Conservation (phyloP, 345 rosid genomes). For the Rhodomyrtus tomentosa region DNA sequence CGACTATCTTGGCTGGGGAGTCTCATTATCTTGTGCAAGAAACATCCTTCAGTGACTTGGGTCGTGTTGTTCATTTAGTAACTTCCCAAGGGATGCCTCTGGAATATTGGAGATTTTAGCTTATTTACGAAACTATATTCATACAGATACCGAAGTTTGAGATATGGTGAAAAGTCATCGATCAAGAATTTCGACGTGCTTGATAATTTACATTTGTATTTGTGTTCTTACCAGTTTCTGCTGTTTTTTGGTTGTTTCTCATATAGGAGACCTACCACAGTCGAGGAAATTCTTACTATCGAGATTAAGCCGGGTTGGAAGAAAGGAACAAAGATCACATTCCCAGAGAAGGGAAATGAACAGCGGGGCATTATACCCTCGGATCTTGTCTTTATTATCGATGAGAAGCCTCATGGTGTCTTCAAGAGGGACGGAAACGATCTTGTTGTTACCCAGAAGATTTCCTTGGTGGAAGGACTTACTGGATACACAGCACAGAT, state of each 20-base stretch:
- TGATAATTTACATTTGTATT: background rate
- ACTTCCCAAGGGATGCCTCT: background rate
- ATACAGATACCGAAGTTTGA: background rate
- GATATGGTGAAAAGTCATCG: background rate
- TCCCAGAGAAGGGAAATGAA: slow-evolving; percentile 71
- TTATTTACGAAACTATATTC: background rate
- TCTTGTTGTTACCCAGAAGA: slow-evolving; percentile 49
- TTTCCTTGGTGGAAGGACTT: slow-evolving; percentile 70
- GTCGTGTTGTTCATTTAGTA: background rate
- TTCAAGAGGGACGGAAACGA: slow-evolving; percentile 89
- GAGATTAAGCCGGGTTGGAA: slow-evolving; percentile 88
- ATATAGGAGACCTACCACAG: slow-evolving; percentile 50
- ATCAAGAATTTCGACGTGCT: background rate
- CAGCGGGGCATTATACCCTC: slow-evolving; percentile 55
- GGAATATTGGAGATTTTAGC: background rate
- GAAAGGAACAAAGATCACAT: slow-evolving; percentile 82
- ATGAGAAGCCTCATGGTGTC: slow-evolving; percentile 72
- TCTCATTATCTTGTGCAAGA: background rate
- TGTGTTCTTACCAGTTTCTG: background rate
- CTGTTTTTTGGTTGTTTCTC: background rate
- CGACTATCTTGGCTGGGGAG: background rate
- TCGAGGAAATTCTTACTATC: slow-evolving; percentile 65
- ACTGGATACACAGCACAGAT: slow-evolving; percentile 57
- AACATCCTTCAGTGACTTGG: background rate
- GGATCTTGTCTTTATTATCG: slow-evolving; percentile 62